A percentile compares a stretch with the other conserved stretches of the same genome.
Conservation (phyloP, 495 filamentous ascomycete genomes). For the Filosporella fistucella region DNA sequence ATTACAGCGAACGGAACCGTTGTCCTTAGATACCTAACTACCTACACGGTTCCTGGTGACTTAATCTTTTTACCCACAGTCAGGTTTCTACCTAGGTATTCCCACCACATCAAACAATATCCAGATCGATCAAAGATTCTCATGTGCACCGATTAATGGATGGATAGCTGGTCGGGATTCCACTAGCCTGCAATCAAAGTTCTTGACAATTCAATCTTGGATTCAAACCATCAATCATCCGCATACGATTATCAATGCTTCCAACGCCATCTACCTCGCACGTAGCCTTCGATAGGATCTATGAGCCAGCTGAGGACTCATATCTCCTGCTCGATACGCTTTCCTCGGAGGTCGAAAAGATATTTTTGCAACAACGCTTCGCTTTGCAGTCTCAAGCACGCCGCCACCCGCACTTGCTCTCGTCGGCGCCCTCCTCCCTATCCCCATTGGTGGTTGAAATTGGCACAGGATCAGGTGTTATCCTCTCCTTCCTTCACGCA, state of each 20-base stretch:
- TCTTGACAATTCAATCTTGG: too few species aligned
- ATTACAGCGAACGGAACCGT: too few species aligned
- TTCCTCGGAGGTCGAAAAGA: conserved; percentile 63
- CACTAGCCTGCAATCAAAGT: too few species aligned
- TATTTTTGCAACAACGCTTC: conserved; percentile 68
- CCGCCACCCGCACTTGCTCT: neutral
- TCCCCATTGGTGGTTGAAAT: conserved; percentile 77
- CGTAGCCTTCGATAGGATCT: conserved; percentile 78
- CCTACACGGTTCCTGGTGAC: too few species aligned
- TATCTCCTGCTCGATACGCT: conserved; percentile 93
- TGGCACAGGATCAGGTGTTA: conserved; percentile 85
- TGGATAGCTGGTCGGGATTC: too few species aligned
- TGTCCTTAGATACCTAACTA: too few species aligned
- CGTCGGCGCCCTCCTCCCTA: neutral
- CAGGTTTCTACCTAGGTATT: too few species aligned
- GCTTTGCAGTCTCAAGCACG: neutral
- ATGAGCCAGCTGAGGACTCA: conserved; percentile 93
- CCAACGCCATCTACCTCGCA: conserved; percentile 91
- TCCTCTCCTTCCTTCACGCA: conserved; percentile 79
- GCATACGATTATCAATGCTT: conserved; percentile 52
- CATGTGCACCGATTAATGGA: too few species aligned
- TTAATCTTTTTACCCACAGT: too few species aligned
- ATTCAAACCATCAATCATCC: too few species aligned
- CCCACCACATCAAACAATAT: too few species aligned
- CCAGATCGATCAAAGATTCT: too few species aligned